A percentile compares a stretch with the other conserved stretches of the same genome.
phyloP scores from a whole-genome alignment of 495 filamentous ascomycete genomes.

The Hypoxylon cercidicola region DNA sequence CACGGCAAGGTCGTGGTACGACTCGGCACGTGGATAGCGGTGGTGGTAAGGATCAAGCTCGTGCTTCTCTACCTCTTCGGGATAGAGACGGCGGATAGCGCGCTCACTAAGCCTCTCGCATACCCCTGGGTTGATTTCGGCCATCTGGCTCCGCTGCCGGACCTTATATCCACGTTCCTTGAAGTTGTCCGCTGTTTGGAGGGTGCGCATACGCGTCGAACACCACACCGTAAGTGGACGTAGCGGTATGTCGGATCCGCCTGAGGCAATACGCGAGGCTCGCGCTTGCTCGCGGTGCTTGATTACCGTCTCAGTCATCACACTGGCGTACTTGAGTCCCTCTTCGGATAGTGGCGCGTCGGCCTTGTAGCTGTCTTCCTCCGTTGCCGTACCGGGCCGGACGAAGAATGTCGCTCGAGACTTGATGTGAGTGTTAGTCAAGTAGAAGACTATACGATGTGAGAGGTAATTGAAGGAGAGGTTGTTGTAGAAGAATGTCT shows the following conservation, averaged over 20 bases:
- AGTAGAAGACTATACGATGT: slow-evolving; percentile 96
- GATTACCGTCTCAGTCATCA: slow-evolving; percentile 85
- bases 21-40: slow-evolving; percentile 95
- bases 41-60: slow-evolving; percentile 97
- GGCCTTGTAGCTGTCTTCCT: slow-evolving; percentile 88
- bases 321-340: slow-evolving; percentile 84
- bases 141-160: slow-evolving; percentile 92
- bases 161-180: slow-evolving; percentile 82
- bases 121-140: slow-evolving; percentile 94
- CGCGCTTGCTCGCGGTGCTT: slow-evolving; percentile 84
- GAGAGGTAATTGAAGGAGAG: slow-evolving; percentile 94
- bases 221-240: slow-evolving; percentile 94
- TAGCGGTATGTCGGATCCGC: slow-evolving; percentile 72
- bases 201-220: slow-evolving; percentile 86
- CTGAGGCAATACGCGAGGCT: slow-evolving; percentile 71
- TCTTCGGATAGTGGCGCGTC: slow-evolving; percentile 86
- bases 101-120: slow-evolving; percentile 88
- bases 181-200: slow-evolving; percentile 89
- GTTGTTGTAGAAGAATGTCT: slow-evolving; percentile 91
- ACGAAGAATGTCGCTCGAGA: slow-evolving; percentile 93
- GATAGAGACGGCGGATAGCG: slow-evolving; percentile 81
- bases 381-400: slow-evolving; percentile 72
- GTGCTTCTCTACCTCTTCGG: slow-evolving; percentile 92
- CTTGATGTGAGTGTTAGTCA: slow-evolving; percentile 97
- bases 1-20: slow-evolving; percentile 97